Conservation (phyloP, 176 grass and related monocot species). For the Musa acuminata region DNA sequence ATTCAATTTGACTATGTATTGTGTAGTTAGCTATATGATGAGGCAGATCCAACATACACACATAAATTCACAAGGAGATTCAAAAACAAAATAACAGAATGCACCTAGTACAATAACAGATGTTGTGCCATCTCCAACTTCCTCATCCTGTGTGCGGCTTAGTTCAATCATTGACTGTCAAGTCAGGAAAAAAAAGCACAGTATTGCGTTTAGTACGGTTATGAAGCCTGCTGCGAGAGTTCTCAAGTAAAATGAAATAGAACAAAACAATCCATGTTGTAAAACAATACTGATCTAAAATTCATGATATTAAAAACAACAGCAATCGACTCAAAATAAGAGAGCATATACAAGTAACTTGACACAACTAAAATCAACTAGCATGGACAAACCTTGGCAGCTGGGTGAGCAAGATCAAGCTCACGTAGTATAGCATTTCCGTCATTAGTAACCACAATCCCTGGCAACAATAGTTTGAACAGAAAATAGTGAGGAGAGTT, state of each 20-base stretch:
- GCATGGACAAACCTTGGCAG: constrained; percentile 57
- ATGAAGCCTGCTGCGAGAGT: not conserved
- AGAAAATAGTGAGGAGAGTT: constrained; percentile 18
- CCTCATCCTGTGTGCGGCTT: constrained; percentile 97
- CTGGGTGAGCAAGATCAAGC: constrained; percentile 93
- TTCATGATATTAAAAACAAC: not conserved
- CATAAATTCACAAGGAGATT: not conserved
- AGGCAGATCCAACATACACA: not conserved
- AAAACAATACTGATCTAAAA: not conserved
- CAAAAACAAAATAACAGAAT: not conserved
- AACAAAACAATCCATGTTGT: not conserved
- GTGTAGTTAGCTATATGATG: constrained; percentile 1
- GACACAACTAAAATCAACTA: not conserved
- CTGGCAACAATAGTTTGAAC: constrained; percentile 27
- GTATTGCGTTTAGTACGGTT: not conserved
- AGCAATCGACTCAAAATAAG: not conserved
- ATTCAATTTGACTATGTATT: not conserved
- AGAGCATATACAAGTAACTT: not conserved
- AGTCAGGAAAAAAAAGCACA: not conserved
- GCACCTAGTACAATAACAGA: constrained; percentile 98
- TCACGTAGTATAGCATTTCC: constrained; percentile 96
- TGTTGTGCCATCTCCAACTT: constrained; percentile 97
- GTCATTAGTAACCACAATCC: constrained; percentile 96
- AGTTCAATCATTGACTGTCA: constrained; percentile 93
- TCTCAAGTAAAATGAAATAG: not conserved